Evolutionary conservation across 1,139 yeast genomes (phyloP).

Genomic region (Debaryomycetaceae sp.): DNA sequence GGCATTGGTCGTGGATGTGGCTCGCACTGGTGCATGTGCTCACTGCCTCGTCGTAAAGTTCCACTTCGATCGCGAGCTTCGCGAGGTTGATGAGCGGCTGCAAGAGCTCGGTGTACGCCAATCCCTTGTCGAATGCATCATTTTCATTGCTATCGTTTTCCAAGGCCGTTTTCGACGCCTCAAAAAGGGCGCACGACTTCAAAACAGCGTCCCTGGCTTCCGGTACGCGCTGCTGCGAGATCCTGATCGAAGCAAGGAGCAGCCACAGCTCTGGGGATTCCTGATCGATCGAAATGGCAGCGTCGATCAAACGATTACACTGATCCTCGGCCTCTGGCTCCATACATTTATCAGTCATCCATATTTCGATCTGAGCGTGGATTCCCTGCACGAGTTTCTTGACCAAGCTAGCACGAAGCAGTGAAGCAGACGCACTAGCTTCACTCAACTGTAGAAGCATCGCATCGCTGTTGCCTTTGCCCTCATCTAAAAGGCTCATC

Average conservation of each 20-base stretch:
- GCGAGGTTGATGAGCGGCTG: slow-evolving; percentile 63
- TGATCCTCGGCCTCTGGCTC: slow-evolving; percentile 74
- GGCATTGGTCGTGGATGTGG: slow-evolving; percentile 72
- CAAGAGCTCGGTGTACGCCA: slow-evolving; percentile 51
- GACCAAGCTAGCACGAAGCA: slow-evolving; percentile 27
- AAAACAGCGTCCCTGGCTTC: slow-evolving; percentile 65
- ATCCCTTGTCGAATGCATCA: slow-evolving; percentile 23
- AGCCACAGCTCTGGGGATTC: slow-evolving; percentile 74
- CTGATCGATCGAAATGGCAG: slow-evolving; percentile 51
- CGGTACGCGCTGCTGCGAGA: slow-evolving; percentile 67
- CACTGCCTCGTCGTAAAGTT: slow-evolving; percentile 53
- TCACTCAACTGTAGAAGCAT: slow-evolving; percentile 13
- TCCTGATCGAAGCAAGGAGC: slow-evolving; percentile 74
- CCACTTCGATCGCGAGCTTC: slow-evolving; percentile 70
- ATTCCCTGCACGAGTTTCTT: slow-evolving; percentile 62
- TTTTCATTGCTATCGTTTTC: slow-evolving; percentile 25
- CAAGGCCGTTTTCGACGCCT: slow-evolving; percentile 34
- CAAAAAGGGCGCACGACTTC: slow-evolving; percentile 68
- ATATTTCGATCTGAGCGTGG: slow-evolving; percentile 82
- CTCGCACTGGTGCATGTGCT: slow-evolving; percentile 51
- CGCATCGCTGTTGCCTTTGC: slow-evolving; percentile 15
- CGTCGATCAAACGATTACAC: slow-evolving; percentile 64
- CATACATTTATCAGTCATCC: slow-evolving; percentile 99
- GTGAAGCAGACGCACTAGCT: slow-evolving; percentile 18
- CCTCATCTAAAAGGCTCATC: slow-evolving; percentile 18